Base-by-base conservation (phyloP, 768 basidiomycete genomes). In the Strobilomyces dryophilus region DNA sequence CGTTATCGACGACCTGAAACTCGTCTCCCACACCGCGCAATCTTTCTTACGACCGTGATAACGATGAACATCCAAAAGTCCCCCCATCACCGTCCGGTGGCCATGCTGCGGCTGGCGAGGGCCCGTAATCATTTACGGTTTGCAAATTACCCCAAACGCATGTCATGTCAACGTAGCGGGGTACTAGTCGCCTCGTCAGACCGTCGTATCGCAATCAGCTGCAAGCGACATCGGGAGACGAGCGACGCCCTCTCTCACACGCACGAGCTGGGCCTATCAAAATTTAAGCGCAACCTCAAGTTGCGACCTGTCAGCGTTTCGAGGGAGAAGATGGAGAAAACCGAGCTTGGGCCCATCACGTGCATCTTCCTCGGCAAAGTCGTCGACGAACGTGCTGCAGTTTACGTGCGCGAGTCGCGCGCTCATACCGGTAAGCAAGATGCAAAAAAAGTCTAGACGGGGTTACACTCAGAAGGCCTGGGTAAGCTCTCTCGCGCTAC, bases 141-240 rank as follows among this genome's bases (percentile, higher is more conserved):
- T 60, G 47, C 50, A 60, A 60, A 59, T 59, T 60, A 59, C 59
- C 59, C 59, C 59, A 44, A 56, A 53, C 34, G 9, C 35, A 44
- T 39, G 41, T 43, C 52, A 48, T 12, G 35, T 12, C 35, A 29
- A 42, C 40, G 8, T 43, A 32, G 34, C n/a, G 47, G 47, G 53
- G 47, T 37, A 48, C 21, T 34, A 4, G 1, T 27, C 15, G 7
- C 5, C 21, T 15, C 15, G 44, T 24, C 17, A n/a, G 8, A 20
- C 12, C 12, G 34, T 48, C 11, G 17, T 35, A 26, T 15, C 29
- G 2, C 17, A 17, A 20, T 24, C 36, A n/a, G 18, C 8, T 9
- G 29, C 8, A 39, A 35, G 57, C 60, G 52, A 51, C 36, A 49
- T 45, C 51, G 35, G 11, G 27, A 20, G 8, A 5, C 7, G 20